Evolutionary conservation across 176 grass and related monocot species (phyloP), one percentile per base, ranked within the genome.

Genomic region (Avena eriantha): DNA sequence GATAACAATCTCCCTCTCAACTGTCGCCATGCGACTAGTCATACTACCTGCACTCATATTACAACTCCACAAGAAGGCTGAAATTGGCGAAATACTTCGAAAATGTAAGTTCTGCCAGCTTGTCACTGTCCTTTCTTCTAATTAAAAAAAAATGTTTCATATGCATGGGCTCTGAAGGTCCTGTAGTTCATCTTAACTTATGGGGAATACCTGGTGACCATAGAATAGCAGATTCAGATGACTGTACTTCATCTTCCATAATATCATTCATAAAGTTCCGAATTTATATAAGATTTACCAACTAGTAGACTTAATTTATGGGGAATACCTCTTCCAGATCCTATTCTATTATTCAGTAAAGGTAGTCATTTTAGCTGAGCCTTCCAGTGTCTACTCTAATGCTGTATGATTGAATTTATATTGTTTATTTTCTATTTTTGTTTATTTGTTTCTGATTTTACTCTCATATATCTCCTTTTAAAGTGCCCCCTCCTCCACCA

Each of bases 1-100:
- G 96, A 56, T 92, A 22, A 92, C 95, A 72, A 96, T 98, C 47
- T 89, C 92, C 57, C 41, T 90, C 34, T 98, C 93, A 51, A 98
- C 96, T 17, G 65, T 98, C 86, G 92, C 90, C 67, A 91, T 98
- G 85, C 90, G 93, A 81, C 43, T 98, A 33, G 80, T 79, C 48
- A 87, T 98, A 88, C 82, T 98, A 80, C 96, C 96, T 70, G 29
- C 68, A 29, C 92, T 96, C 82, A 71, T 88, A 35, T 82, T 94
- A 51, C 96, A 98, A 72, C 33, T 94, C 69, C 87, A 92, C 26
- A 98, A 98, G 88, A 79, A 46, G 86, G 73, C 77, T 86, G 70
- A 79, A 94, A 87, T 98, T 80, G 84, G 82, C 4, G 5, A 89
- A 73, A 61, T 96, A 56, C 47, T 88, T 26, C 76, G 43, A 71